Evolutionary conservation across 768 basidiomycete species (phyloP).

Genomic region (Paxillus ammoniavirescens): DNA sequence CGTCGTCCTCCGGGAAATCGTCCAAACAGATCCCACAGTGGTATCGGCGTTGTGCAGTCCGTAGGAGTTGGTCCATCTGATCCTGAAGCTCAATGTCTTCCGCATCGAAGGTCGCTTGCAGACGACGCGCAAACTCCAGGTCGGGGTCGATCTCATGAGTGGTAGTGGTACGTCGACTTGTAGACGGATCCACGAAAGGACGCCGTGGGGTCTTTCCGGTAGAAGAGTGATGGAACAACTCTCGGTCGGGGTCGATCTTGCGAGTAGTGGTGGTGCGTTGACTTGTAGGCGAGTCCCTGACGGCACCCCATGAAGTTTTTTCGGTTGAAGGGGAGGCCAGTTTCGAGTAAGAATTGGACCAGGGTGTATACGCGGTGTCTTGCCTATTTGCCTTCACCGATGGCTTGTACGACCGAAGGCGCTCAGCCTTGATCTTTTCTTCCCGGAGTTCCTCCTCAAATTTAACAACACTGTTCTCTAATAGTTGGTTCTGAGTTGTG

Average conservation of each 20-base stretch:
- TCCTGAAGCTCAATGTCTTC: constrained; percentile 37
- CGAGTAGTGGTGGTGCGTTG: background rate
- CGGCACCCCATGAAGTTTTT: background rate
- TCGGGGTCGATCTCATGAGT: too few relatives aligned
- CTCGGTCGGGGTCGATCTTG: constrained; percentile 10
- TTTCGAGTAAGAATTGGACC: background rate
- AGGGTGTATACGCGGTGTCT: background rate
- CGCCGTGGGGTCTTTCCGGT: too few relatives aligned
- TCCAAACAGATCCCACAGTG: constrained; percentile 61
- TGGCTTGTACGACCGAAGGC: constrained; percentile 1
- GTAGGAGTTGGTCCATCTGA: constrained; percentile 32
- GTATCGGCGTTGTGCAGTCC: constrained; percentile 37
- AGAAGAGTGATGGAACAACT: background rate
- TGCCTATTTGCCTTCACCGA: background rate
- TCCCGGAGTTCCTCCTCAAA: constrained; percentile 12
- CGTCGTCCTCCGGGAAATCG: constrained; percentile 39
- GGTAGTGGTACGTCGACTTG: too few relatives aligned
- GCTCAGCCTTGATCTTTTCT: constrained; percentile 6
- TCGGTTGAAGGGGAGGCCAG: background rate
- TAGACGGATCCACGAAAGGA: too few relatives aligned
- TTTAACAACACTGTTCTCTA: constrained; percentile 26
- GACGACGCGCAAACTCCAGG: constrained; percentile 22
- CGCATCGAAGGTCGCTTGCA: constrained; percentile 40
- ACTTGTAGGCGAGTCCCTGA: background rate
- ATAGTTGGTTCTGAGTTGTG: constrained; percentile 15